Evolutionary conservation across 148 eudicot genomes (phyloP).

Genomic region (Simmondsia chinensis): DNA sequence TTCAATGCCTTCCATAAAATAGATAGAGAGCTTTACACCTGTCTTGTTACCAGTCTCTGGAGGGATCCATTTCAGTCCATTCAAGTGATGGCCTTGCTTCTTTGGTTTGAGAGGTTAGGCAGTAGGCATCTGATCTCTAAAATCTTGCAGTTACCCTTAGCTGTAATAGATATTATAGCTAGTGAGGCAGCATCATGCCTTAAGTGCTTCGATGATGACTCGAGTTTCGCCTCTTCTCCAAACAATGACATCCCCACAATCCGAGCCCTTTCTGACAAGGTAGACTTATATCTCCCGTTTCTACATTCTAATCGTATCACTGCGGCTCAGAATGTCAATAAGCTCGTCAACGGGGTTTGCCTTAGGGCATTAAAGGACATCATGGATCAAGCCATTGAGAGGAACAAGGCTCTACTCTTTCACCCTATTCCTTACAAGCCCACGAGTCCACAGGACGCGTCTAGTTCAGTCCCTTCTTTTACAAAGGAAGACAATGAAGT

Average conservation of each 20-base stretch:
- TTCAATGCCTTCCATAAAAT: too few species aligned
- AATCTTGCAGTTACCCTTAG: too few species aligned
- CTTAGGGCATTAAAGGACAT: slow-evolving; percentile 25
- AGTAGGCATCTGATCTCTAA: too few species aligned
- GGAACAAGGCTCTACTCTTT: neutral
- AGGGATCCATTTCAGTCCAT: too few species aligned
- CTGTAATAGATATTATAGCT: too few species aligned
- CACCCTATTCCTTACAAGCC: neutral
- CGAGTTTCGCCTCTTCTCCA: too few species aligned
- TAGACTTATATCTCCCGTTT: neutral
- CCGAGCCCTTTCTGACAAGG: slow-evolving; percentile 9
- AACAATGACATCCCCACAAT: slow-evolving; percentile 13
- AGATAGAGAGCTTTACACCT: too few species aligned
- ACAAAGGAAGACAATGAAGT: neutral
- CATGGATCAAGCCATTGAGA: neutral
- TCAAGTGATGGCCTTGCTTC: too few species aligned
- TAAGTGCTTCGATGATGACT: too few species aligned
- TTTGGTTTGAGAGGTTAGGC: too few species aligned
- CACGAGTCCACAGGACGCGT: neutral
- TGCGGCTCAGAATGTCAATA: slow-evolving; percentile 8
- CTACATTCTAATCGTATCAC: slow-evolving; percentile 11
- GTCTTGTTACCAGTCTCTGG: too few species aligned
- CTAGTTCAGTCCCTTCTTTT: neutral
- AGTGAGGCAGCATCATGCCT: too few species aligned
- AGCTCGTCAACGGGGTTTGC: slow-evolving; percentile 13